These are phyloP conservation scores for Dentiscutata heterogama DNA, from an alignment of 371 early-diverging fungal species.

Conservation along the genomic window DNA sequence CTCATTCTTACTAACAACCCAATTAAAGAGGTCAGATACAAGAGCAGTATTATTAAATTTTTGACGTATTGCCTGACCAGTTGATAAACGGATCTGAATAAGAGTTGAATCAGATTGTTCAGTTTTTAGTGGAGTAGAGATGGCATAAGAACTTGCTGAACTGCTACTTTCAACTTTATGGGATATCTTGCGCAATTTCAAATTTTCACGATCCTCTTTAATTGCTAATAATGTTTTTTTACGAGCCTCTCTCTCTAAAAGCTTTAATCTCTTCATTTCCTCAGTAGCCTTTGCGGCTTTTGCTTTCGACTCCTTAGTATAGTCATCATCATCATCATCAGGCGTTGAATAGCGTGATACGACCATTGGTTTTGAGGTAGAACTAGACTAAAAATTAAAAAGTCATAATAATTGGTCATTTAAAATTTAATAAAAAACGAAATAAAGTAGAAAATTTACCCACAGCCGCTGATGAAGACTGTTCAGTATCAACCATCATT, in stretches of 20 bases:
- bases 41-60: neutral
- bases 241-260: slow-evolving; percentile 1
- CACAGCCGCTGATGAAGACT: too few species aligned
- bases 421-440: too few species aligned
- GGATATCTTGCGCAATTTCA: neutral
- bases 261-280: neutral
- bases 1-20: neutral
- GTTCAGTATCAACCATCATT: neutral
- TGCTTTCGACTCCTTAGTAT: neutral
- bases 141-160: neutral
- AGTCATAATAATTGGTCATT: too few species aligned
- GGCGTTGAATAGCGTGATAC: slow-evolving; percentile 5
- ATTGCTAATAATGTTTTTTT: slow-evolving; percentile 21
- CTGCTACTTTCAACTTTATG: neutral
- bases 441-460: too few species aligned
- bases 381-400: neutral
- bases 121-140: neutral
- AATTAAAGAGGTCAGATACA: neutral
- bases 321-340: neutral
- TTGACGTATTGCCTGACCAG: slow-evolving; percentile 1
- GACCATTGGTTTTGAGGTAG: neutral
- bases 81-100: slow-evolving; percentile 14
- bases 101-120: neutral
- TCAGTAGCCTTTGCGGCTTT: slow-evolving; percentile 6
- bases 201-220: neutral